These are phyloP conservation scores for Pezicula rhizophila DNA, from an alignment of 2,329 filamentous ascomycete species.

Conservation along the genomic window DNA sequence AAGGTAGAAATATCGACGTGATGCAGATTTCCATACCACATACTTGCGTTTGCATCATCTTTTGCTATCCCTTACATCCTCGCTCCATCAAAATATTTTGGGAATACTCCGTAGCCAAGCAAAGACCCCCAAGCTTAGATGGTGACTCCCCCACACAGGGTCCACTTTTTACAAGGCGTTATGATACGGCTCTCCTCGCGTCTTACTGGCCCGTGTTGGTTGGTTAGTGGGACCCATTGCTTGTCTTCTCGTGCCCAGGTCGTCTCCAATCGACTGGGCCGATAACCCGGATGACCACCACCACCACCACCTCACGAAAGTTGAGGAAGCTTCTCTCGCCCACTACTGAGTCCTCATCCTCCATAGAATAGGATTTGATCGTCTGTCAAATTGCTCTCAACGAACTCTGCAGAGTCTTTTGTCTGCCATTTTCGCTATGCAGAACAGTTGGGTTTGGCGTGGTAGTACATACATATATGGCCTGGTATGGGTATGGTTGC, in stretches of 20 bases:
- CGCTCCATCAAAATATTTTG: slow-evolving; percentile 1
- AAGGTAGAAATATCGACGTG: background rate
- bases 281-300: slow-evolving; percentile 11
- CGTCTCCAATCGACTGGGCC: background rate
- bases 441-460: slow-evolving; percentile 3
- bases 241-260: background rate
- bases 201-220: slow-evolving; percentile 5
- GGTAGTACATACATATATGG: slow-evolving; percentile 9
- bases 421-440: slow-evolving; percentile 2
- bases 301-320: slow-evolving; percentile 5
- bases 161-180: slow-evolving; percentile 7
- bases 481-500: slow-evolving; percentile 6
- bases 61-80: slow-evolving; percentile 14
- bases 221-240: slow-evolving; percentile 9
- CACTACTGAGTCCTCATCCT: background rate
- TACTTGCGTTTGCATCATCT: slow-evolving; percentile 10
- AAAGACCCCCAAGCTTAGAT: slow-evolving; percentile 3
- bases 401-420: slow-evolving; percentile 7
- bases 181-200: slow-evolving; percentile 1
- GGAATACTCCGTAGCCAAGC: slow-evolving; percentile 2
- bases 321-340: slow-evolving; percentile 4
- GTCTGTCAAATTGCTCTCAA: slow-evolving; percentile 4
- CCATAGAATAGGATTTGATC: slow-evolving; percentile 1
- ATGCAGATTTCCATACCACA: slow-evolving; percentile 9
- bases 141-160: slow-evolving; percentile 11